Evolutionary conservation across 768 basidiomycete genomes (phyloP), one percentile per base, ranked within the genome.

Genomic region (Chalciporus pseudorubinellus): DNA sequence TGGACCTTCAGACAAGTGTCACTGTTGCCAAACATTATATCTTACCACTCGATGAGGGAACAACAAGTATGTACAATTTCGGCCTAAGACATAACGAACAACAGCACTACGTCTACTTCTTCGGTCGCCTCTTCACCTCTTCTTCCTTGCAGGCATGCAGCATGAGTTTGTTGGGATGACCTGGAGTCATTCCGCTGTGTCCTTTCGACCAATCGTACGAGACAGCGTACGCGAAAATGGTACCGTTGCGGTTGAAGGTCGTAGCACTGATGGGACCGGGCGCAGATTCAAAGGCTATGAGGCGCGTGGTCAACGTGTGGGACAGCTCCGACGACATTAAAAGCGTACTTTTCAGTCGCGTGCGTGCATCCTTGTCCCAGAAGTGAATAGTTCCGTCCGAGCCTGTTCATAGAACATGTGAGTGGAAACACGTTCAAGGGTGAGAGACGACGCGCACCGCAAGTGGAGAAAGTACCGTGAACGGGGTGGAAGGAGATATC

Each of bases 161-260:
- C 82, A 89, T 86, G 59, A 93, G 68, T 69, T 92, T 91, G 73
- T 91, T 92, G 16, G 85, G 82, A 46, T 72, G 70, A 8, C 75
- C 74, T 3, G 80, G 76, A 5, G 86, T 86, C 79, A 87, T 91
- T 19, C 92, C 93, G 12, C 84, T 83, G 66, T 93, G 89, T 8
- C 92, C 92, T 65, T 93, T 93, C 14, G 86, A 89, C 93, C 93
- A 95, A 63, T 95, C 93, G 57, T 95, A 95, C 12, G 92, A 92
- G 20, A 95, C 71, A 1, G 92, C 87, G 59, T 97, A 97, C 0
- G 93, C 95, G 63, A 97, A 92, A 57, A 97, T 89, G 26, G 76
- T 84, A 24, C 92, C 92, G 21, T 81, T 90, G 54, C 87, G 85
- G 74, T 92, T 97, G 77, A 95, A 98, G 4, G 83, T 76, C 9